phyloP scores from a whole-genome alignment of 768 basidiomycete species.

The Boletus bicolor region DNA sequence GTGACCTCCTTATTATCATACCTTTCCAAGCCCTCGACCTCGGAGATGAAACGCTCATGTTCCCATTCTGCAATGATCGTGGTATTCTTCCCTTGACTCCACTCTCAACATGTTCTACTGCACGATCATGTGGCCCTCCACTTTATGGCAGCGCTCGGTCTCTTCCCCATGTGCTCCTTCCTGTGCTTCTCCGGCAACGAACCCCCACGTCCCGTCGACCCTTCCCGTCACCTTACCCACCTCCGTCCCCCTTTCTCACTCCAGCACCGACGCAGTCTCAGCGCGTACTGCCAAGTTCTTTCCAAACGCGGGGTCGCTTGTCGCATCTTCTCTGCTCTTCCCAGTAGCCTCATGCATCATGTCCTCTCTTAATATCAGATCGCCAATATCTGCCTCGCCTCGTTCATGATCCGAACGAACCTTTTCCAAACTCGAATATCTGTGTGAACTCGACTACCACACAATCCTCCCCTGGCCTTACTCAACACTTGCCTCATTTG shows the following conservation, averaged over 20 bases:
- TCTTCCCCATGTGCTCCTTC: slow-evolving; percentile 12
- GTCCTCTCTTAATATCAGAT: slow-evolving; percentile 31
- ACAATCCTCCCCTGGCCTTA: slow-evolving; percentile 6
- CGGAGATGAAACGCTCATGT: slow-evolving; percentile 38
- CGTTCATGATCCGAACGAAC: slow-evolving; percentile 29
- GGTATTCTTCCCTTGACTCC: slow-evolving; percentile 29
- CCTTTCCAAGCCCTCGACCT: slow-evolving; percentile 23
- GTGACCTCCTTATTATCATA: slow-evolving; percentile 21
- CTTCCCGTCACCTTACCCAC: not conserved
- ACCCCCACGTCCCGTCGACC: not conserved
- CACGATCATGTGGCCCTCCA: slow-evolving; percentile 20
- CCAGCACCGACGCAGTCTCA: slow-evolving; percentile 5
- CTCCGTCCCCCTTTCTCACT: not conserved
- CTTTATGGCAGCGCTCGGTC: slow-evolving; percentile 18
- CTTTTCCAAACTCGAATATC: slow-evolving; percentile 19
- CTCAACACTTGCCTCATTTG: slow-evolving; percentile 14
- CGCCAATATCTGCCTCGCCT: slow-evolving; percentile 29
- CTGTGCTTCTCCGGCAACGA: slow-evolving; percentile 25
- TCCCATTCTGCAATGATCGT: slow-evolving; percentile 23
- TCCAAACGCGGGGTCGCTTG: not conserved
- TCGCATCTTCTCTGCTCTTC: slow-evolving; percentile 2
- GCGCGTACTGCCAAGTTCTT: not conserved
- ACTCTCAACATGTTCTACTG: slow-evolving; percentile 29
- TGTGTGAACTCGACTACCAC: slow-evolving; percentile 19
- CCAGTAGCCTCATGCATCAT: slow-evolving; percentile 29